Evolutionary conservation across 2,329 filamentous ascomycete genomes (phyloP).

Genomic region (Sporothrix inflata): DNA sequence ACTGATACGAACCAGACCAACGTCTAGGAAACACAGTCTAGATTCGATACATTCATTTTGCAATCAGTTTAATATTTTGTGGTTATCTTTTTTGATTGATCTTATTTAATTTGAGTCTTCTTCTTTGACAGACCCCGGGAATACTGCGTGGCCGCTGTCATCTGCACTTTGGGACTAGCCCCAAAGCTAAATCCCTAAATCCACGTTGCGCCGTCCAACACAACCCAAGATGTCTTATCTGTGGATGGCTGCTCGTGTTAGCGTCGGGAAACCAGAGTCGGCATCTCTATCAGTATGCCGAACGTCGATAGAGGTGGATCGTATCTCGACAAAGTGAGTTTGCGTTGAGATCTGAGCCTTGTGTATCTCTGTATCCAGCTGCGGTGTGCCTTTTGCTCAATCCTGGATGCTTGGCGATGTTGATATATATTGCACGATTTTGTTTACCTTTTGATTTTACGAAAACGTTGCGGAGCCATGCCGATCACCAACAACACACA

Average conservation of each 20-base stretch:
- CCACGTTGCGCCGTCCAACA: background rate
- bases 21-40: background rate
- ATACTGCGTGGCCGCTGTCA: background rate
- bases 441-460: too few relatives aligned
- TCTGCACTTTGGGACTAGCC: background rate
- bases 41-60: background rate
- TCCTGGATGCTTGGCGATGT: too few relatives aligned
- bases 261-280: background rate
- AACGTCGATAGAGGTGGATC: background rate
- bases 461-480: too few relatives aligned
- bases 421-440: too few relatives aligned
- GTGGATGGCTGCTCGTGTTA: background rate
- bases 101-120: too few relatives aligned
- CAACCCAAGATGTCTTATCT: background rate
- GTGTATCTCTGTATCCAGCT: background rate
- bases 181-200: background rate
- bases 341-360: background rate
- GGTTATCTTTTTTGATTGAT: too few relatives aligned
- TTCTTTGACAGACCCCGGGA: too few relatives aligned
- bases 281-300: slow-evolving; percentile 7
- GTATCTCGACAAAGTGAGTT: background rate
- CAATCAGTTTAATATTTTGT: too few relatives aligned
- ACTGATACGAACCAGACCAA: background rate
- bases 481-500: too few relatives aligned
- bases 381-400: too few relatives aligned